phyloP scores from a whole-genome alignment of 345 rosid genomes.

The Boechera retrofracta region DNA sequence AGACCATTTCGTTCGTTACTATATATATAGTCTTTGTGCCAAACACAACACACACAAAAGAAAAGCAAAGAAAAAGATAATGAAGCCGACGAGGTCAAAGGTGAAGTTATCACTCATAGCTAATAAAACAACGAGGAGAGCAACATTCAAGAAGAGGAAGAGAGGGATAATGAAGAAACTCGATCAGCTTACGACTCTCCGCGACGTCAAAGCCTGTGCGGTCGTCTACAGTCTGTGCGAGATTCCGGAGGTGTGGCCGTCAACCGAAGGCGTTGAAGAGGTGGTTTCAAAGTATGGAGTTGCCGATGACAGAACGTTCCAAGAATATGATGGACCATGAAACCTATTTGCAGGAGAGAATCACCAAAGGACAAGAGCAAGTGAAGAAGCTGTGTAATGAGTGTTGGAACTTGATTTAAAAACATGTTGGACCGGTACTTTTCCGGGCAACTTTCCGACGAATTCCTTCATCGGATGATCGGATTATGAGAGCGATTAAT shows the following conservation, averaged over 20 bases:
- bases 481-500: too few relatives aligned
- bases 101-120: constrained; percentile 4
- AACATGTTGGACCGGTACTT: too few relatives aligned
- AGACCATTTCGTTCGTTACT: not conserved
- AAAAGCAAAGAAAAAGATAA: not conserved
- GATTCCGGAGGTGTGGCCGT: constrained; percentile 15
- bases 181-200: constrained; percentile 14
- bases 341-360: not conserved
- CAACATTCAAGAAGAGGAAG: constrained; percentile 26
- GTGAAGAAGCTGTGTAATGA: not conserved
- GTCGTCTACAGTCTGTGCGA: not conserved
- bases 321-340: not conserved
- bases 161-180: not conserved
- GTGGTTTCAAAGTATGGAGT: not conserved
- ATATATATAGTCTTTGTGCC: not conserved
- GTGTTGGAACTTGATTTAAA: too few relatives aligned
- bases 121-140: not conserved
- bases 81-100: not conserved
- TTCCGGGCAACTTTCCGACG: too few relatives aligned
- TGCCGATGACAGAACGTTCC: not conserved
- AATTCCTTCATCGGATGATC: too few relatives aligned
- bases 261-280: not conserved
- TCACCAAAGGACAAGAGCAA: not conserved
- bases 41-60: not conserved
- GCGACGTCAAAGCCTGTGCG: constrained; percentile 24